phyloP scores from a whole-genome alignment of 1,284 basidiomycete genomes.

The Polyporus tsugae region DNA sequence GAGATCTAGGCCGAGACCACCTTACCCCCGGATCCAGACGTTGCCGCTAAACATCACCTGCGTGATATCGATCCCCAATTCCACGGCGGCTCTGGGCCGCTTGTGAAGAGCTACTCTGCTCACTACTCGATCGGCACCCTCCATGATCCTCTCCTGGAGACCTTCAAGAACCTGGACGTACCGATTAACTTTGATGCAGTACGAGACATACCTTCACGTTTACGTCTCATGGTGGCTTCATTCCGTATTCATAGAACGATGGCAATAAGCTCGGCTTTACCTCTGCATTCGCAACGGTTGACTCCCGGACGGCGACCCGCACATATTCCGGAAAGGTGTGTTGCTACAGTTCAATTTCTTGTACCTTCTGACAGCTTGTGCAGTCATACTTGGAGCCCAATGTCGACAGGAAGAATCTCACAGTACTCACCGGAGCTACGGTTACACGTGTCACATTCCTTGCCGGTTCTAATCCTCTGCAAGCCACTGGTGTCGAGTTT shows the following conservation, averaged over 20 bases:
- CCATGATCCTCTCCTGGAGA: constrained; percentile 16
- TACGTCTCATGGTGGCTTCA: not conserved
- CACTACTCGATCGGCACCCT: constrained; percentile 9
- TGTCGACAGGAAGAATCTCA: constrained; percentile 15
- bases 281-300: constrained; percentile 7
- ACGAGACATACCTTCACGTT: not conserved
- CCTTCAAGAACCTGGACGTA: constrained; percentile 27
- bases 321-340: constrained; percentile 19
- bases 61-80: constrained; percentile 7
- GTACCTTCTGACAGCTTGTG: not conserved
- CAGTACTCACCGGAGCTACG: constrained; percentile 27
- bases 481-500: constrained; percentile 5
- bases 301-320: constrained; percentile 12
- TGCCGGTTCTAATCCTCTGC: constrained; percentile 12
- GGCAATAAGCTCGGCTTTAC: constrained; percentile 13
- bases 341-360: not conserved
- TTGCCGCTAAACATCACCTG: constrained; percentile 2
- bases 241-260: constrained; percentile 1
- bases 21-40: not conserved
- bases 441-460: constrained; percentile 20
- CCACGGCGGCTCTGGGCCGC: constrained; percentile 33
- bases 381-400: constrained; percentile 23
- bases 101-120: constrained; percentile 28
- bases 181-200: constrained; percentile 15
- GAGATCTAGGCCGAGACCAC: constrained; percentile 19